Base-by-base conservation (phyloP, 306 rosid species). In the Corylus heterophylla region DNA sequence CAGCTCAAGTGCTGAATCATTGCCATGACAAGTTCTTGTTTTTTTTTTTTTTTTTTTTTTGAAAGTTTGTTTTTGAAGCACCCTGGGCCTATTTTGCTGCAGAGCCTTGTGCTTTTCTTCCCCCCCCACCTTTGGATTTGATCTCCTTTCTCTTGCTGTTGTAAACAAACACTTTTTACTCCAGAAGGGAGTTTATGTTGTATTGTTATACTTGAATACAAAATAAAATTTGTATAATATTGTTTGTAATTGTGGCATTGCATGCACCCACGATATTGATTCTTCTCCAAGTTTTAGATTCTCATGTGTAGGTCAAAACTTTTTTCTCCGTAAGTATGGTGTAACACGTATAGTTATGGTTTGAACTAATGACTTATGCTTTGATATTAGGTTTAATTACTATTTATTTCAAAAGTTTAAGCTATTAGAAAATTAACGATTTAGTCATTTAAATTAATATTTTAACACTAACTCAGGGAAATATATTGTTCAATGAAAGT, bases 1-100 rank as follows among this genome's bases (percentile, higher is more conserved):
- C 68, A 80, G 87, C 86, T 87, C 83, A 62, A 29, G 83, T 79
- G 91, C 82, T 86, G 82, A 85, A 77, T 70, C 67, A 22, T 14
- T 48, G 84, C 80, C 84, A 50, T 81, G 69, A 44, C 79, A 79
- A 78, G 54, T 64, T 17, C 85, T 80, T 85, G 17, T n/a, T 87
- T 80, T 85, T n/a, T 86, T 84, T 83, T 78, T 47, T 31, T n/a
- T 87, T 80, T 85, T n/a, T 86, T 84, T 83, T 78, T 47, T 31
- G 35, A 31, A 31, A 31, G 81, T 35, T 69, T 69, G 87, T 77
- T 81, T 90, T 88, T 77, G 73, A 80, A 86, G 92, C 93, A 83
- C 86, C 68, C 22, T 58, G 83, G 86, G 89, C 66, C 86, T 80
- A 74, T 79, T 80, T 85, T 83, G 85, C 78, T 12, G 77, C 77